Evolutionary conservation across 306 rosid genomes (phyloP), one percentile per base, ranked within the genome.

Genomic region (Astragalus membranaceus): DNA sequence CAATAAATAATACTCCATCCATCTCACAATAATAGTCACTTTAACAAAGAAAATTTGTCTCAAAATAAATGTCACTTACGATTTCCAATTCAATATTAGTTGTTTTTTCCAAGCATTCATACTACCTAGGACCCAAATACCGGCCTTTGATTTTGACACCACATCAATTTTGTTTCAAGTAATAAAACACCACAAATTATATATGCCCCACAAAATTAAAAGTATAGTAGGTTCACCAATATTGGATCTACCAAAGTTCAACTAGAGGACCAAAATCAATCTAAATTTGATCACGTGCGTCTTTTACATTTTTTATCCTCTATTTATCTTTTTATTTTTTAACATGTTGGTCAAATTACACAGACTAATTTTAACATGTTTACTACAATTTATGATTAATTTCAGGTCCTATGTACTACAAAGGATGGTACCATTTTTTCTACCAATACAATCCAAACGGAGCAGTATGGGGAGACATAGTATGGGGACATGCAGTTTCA

Each of bases 341-440:
- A 36, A 20, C 23, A 20, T 20, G 23, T 49, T 69, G 63, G 53
- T 39, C 64, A 23, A 11, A 54, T 41, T 23, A 17, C 14, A 8
- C 8, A 10, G 3, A 26, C 30, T 26, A 26, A 2, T 26, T 26
- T 15, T 69, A 16, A 70, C 66, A 72, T 41, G 42, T 72, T 39
- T 48, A 17, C 0, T 39, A 13, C 46, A 74, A 69, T 16, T 69
- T 35, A 61, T 72, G 50, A 51, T 46, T 68, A 1, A 26, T 26
- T 48, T 51, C 86, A 90, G 98, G 98, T 69, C 98, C 98, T 23
- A 42, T 90, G 79, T 90, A 59, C 76, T 87, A 88, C 90, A 93
- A 88, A 76, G 97, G 94, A 58, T 94, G 97, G 97, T 94, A 94
- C 73, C 98, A 94, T 48, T 88, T 94, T 64, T 94, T 94, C 87